Base-by-base conservation (phyloP, 768 basidiomycete species). In the Daedalea quercina region DNA sequence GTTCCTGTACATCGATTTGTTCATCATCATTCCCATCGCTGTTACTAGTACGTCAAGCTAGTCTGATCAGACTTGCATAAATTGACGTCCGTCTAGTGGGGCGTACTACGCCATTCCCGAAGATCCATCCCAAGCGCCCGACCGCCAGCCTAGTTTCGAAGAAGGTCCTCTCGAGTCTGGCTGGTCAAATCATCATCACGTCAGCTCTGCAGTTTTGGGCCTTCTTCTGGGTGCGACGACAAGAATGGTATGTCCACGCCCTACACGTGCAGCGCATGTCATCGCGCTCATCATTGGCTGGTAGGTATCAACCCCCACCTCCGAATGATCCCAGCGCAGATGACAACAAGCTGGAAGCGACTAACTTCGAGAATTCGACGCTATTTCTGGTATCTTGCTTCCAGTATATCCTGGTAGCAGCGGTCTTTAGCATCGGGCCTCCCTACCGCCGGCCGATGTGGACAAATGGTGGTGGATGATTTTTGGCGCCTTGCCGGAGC, bases 1-100 rank as follows among this genome's bases (percentile, higher is more conserved):
- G 87, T 98, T 99, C 69, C 75, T 99, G 13, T 98, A 97, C 67
- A 97, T 99, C 57, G 96, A 99, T 69, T 76, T 99, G 33, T 93
- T 95, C 70, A 90, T 99, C 70, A 99, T 98, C 64, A 92, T 98
- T 44, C 96, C 96, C 1, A 80, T 98, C 45, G 96, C 96, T 37
- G 86, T 99, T 54, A 85, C 94, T 41, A 99, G 94, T 98, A 67
- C 72, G 94, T 71, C 6, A 1, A 26, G n/a, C n/a, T n/a, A 1
- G 35, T 28, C 42, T 68, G 26, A 22, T n/a, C 47, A 44, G 23
- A n/a, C 12, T n/a, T 15, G 24, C 19, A 37, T 37, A 12, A 24
- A 31, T 34, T 9, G n/a, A 42, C 35, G 40, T 25, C 17, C 8
- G 34, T 45, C 13, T 65, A 98, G 94, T 99, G 95, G 94, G 93